Conservation (phyloP, 805 yeast genomes). For the Kluyveromyces wickerhamii region DNA sequence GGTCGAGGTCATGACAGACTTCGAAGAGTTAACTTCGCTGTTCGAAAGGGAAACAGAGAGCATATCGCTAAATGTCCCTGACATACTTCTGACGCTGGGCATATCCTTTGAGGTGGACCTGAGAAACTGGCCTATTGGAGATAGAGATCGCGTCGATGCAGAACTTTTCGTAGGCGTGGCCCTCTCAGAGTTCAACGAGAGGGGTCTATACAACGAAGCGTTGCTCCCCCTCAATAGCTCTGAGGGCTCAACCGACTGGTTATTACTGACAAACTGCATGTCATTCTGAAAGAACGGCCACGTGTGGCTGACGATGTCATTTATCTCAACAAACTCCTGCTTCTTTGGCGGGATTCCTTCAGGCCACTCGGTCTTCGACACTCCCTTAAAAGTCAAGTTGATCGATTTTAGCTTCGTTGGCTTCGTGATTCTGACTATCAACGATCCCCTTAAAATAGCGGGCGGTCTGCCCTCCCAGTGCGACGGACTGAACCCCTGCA, state of each 20-base stretch:
- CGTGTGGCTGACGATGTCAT: slow-evolving; percentile 63
- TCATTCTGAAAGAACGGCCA: slow-evolving; percentile 82
- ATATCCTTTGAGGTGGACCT: slow-evolving; percentile 19
- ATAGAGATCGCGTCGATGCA: slow-evolving; percentile 17
- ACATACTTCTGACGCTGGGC: slow-evolving; percentile 10
- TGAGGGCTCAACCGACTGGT: slow-evolving; percentile 10
- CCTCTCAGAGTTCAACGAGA: slow-evolving; percentile 10
- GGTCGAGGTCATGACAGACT: slow-evolving; percentile 8
- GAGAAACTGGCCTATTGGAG: slow-evolving; percentile 23
- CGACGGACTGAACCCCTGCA: slow-evolving; percentile 69
- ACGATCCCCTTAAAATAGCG: slow-evolving; percentile 70
- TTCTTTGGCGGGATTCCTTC: slow-evolving; percentile 95
- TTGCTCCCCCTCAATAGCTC: slow-evolving; percentile 17
- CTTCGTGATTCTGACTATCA: slow-evolving; percentile 60
- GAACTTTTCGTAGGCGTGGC: slow-evolving; percentile 13
- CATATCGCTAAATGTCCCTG: slow-evolving; percentile 23
- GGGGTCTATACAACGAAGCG: slow-evolving; percentile 22
- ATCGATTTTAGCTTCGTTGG: slow-evolving; percentile 65
- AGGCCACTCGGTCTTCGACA: slow-evolving; percentile 86
- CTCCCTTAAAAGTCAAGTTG: slow-evolving; percentile 54
- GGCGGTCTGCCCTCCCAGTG: slow-evolving; percentile 68
- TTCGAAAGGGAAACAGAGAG: slow-evolving; percentile 16
- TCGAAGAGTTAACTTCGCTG: slow-evolving; percentile 10
- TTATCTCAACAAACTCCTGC: slow-evolving; percentile 53
- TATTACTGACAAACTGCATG: slow-evolving; percentile 30